These are phyloP conservation scores for Deinandra increscens DNA, from an alignment of 129 eudicot genomes.

Conservation along the genomic window DNA sequence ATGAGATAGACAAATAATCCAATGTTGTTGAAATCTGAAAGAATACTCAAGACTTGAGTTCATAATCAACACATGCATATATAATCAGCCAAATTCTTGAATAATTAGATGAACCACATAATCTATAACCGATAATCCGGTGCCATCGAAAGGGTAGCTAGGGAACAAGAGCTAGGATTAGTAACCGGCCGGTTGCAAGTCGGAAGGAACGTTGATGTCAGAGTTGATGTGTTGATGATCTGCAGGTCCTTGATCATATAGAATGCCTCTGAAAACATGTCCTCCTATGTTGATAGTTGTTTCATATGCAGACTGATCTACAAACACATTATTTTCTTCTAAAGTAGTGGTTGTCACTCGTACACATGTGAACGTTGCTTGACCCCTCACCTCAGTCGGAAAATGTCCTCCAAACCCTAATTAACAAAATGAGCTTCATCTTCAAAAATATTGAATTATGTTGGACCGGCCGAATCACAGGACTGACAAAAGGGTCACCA, in stretches of 20 bases:
- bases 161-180: background rate
- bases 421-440: background rate
- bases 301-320: conserved; percentile 72
- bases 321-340: conserved; percentile 49
- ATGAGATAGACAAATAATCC: background rate
- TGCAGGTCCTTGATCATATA: conserved; percentile 74
- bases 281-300: conserved; percentile 75
- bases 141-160: background rate
- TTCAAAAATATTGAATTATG: background rate
- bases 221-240: conserved; percentile 21
- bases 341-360: conserved; percentile 56
- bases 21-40: background rate
- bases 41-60: background rate
- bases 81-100: background rate
- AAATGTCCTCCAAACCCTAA: conserved; percentile 62
- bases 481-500: too few species aligned
- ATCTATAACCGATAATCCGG: background rate
- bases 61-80: background rate
- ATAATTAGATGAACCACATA: background rate
- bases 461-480: too few species aligned
- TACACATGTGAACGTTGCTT: conserved; percentile 63
- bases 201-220: background rate
- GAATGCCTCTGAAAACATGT: conserved; percentile 64
- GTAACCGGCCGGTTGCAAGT: background rate
- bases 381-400: conserved; percentile 54